Conservation (phyloP, 495 filamentous ascomycete species). For the Pseudoneurospora amorphoporcata region DNA sequence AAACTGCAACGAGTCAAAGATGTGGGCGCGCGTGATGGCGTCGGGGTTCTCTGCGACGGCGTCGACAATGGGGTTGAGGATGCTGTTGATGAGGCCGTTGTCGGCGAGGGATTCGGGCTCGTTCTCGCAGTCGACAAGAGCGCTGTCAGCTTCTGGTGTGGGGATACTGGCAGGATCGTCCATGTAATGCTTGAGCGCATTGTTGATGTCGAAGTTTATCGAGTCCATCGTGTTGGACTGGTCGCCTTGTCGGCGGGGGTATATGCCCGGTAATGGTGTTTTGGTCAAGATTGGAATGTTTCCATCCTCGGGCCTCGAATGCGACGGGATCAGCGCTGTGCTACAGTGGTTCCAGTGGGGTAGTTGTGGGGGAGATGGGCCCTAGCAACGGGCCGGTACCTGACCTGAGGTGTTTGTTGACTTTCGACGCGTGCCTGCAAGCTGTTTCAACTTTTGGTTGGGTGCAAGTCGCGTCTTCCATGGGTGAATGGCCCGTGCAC, state of each 20-base stretch:
- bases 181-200: conserved; percentile 90
- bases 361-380: neutral
- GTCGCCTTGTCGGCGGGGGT: conserved; percentile 10
- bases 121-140: conserved; percentile 80
- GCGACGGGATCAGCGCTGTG: neutral
- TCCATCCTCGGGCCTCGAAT: neutral
- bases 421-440: neutral
- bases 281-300: neutral
- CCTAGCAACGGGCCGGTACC: neutral
- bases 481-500: neutral
- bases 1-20: conserved; percentile 90
- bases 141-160: conserved; percentile 78
- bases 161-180: conserved; percentile 75
- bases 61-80: conserved; percentile 89
- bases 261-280: neutral
- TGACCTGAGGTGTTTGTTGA: neutral
- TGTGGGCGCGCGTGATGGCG: conserved; percentile 61
- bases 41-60: conserved; percentile 86
- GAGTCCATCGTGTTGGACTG: conserved; percentile 49
- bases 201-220: conserved; percentile 86
- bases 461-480: neutral
- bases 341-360: neutral
- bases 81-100: conserved; percentile 63
- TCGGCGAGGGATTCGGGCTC: conserved; percentile 77
- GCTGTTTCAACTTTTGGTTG: neutral